Evolutionary conservation across 208 protist genomes (phyloP), one percentile per base, ranked within the genome.

Genomic region (Trypanosomatidae sp.): DNA sequence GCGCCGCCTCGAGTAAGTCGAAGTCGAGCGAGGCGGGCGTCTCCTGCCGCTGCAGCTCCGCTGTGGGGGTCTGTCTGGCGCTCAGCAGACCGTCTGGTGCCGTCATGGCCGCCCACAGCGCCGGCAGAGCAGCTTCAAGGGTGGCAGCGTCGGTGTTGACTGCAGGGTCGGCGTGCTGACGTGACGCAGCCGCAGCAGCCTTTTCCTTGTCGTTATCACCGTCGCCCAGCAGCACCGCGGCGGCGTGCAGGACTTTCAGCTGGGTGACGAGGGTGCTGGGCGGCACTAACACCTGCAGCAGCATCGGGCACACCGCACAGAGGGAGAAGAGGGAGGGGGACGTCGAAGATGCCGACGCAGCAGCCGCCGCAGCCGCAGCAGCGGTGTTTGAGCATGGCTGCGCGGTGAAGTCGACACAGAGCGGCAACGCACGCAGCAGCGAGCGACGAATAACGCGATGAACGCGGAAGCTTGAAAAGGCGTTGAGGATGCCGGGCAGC

Each of bases 21-120:
- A 84, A 92, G 74, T 92, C 87, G 19, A 84, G 46, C 46, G 80
- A 89, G 9, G 77, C 78, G 41, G 81, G 79, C 39, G 75, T 86
- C 55, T 92, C 87, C 53, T 81, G 66, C 53, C 19, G 25, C 71
- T 28, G 74, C 46, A 5, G 66, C 49, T 19, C 67, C 10, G 25
- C 69, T 41, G 62, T 59, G 46, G 9, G 55, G 59, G 17, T 70
- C 62, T 33, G 70, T 9, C 17, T 70, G 13, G 46, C 66, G 66
- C 8, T 50, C 68, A 1, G 67, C 52, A 19, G n/a, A n/a, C n/a
- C n/a, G n/a, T n/a, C n/a, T n/a, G n/a, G n/a, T n/a, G 74, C 74
- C 3, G 68, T 69, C 74, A 79, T 73, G 36, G 74, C 67, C 4
- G 74, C 47, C 74, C 74, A 79, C 4, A 79, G 67, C n/a, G n/a